Base-by-base conservation (phyloP, 305 asterid genomes). In the Fraxinus velutina region DNA sequence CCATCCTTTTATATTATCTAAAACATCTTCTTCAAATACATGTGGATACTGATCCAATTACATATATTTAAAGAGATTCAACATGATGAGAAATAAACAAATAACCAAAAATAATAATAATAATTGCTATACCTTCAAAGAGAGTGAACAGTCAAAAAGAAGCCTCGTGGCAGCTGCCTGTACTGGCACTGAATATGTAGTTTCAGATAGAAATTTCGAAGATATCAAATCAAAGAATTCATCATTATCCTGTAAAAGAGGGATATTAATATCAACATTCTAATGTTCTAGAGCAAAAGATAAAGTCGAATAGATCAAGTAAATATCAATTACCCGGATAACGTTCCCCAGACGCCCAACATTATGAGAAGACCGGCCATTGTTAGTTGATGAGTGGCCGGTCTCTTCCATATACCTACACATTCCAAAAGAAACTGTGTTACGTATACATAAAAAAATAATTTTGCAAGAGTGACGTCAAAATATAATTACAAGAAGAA, bases 201-300 rank as follows among this genome's bases (percentile, higher is more conserved):
- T 87, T 86, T 92, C 98, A 75, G 90, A 82, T 75, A 96, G 86
- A 86, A 92, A 92, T 83, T 88, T 92, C 8, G 93, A 85, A 29
- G 99, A 90, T 87, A 96, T 84, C 91, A 94, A 82, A 24, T 94
- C 98, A 73, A 94, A 96, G 57, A 94, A 96, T 82, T 96, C 98
- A 73, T 94, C 98, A 71, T 94, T 94, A 81, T 96, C 99, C 99
- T 96, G 97, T 88, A 89, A 78, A 86, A 85, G 71, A 78, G 82
- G 80, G 55, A 9, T 64, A 24, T 39, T 21, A 22, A 79, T 76
- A 62, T 86, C 74, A 85, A 74, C 13, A 73, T 32, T 32, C 52
- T 75, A 32, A 47, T 75, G 17, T 32, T 77, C 21, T 19, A 50
- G 60, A 50, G 21, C 60, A 15, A 15, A 50, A 15, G 60, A 50